Percentiles rank a stretch among this genome's conserved stretches.
Conservation (phyloP, 2,329 filamentous ascomycete genomes). For the Xylaria sp. region DNA sequence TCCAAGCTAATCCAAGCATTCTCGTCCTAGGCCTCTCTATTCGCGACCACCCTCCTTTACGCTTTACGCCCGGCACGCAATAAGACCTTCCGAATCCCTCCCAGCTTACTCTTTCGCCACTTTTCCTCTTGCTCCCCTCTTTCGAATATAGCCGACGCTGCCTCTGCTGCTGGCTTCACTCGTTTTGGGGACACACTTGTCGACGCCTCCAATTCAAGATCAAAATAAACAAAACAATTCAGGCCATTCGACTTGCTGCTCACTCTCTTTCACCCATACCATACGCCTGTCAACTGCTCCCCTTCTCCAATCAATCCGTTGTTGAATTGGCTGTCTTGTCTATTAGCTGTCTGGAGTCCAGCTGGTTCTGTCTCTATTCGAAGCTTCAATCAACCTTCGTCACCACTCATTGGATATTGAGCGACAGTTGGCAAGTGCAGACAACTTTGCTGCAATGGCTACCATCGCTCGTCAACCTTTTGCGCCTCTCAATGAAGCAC, state of each 20-base stretch:
- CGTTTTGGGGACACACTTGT: constrained; percentile 10
- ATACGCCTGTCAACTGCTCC: constrained; percentile 27
- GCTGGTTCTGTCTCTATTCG: constrained; percentile 24
- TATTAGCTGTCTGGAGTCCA: constrained; percentile 31
- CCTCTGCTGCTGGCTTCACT: constrained; percentile 12
- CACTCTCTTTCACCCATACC: constrained; percentile 1
- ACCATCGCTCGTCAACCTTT: constrained; percentile 76
- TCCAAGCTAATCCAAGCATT: constrained; percentile 33
- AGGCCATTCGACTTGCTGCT: constrained; percentile 8
- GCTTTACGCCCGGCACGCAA: constrained; percentile 41
- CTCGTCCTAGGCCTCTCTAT: constrained; percentile 42
- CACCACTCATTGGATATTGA: constrained; percentile 29
- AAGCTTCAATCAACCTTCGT: constrained; percentile 29
- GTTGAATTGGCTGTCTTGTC: constrained; percentile 26
- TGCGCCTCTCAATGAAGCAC: constrained; percentile 74
- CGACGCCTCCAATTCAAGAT: constrained; percentile 23
- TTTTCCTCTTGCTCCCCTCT: constrained; percentile 47
- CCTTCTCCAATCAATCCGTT: constrained; percentile 35
- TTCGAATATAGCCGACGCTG: constrained; percentile 32
- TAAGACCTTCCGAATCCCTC: constrained; percentile 50
- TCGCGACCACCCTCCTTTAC: constrained; percentile 48
- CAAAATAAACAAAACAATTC: constrained; percentile 49
- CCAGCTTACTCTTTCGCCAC: constrained; percentile 46
- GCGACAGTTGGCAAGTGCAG: constrained; percentile 27
- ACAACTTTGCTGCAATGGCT: constrained; percentile 60